phyloP scores from a whole-genome alignment of 768 basidiomycete genomes.

The Suillus weaverae region DNA sequence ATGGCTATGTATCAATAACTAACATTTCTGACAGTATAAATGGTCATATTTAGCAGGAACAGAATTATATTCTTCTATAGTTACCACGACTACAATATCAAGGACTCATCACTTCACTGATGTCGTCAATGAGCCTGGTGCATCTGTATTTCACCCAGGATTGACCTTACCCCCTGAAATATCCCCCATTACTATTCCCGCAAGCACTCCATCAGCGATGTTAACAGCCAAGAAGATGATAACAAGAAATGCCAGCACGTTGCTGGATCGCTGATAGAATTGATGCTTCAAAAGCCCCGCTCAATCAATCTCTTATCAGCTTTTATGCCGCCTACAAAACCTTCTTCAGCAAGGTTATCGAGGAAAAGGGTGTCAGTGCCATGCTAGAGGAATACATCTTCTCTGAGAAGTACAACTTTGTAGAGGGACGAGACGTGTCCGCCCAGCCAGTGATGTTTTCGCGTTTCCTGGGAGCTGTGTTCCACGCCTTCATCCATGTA shows the following conservation, averaged over 20 bases:
- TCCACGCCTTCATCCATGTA: constrained; percentile 64
- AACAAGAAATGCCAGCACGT: neutral
- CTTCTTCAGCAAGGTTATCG: constrained; percentile 24
- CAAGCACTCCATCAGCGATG: neutral
- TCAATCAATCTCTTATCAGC: constrained; percentile 7
- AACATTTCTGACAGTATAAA: too few relatives aligned
- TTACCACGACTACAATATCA: too few relatives aligned
- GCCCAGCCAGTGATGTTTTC: constrained; percentile 53
- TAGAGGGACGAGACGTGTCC: constrained; percentile 11
- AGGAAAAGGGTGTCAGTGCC: constrained; percentile 15
- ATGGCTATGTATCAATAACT: too few relatives aligned
- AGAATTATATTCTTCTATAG: too few relatives aligned
- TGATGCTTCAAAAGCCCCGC: neutral
- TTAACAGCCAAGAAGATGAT: neutral
- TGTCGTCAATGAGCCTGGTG: neutral
- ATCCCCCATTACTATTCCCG: neutral
- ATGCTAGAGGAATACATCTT: constrained; percentile 32
- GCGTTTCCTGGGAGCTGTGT: constrained; percentile 46
- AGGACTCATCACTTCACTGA: too few relatives aligned
- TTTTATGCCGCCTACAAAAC: constrained; percentile 27
- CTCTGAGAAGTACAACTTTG: constrained; percentile 28
- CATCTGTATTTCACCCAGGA: neutral
- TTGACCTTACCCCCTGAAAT: neutral
- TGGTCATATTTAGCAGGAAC: too few relatives aligned
- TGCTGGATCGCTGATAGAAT: neutral